phyloP scores from a whole-genome alignment of 1,284 basidiomycete genomes.

The Heimioporus retisporus region DNA sequence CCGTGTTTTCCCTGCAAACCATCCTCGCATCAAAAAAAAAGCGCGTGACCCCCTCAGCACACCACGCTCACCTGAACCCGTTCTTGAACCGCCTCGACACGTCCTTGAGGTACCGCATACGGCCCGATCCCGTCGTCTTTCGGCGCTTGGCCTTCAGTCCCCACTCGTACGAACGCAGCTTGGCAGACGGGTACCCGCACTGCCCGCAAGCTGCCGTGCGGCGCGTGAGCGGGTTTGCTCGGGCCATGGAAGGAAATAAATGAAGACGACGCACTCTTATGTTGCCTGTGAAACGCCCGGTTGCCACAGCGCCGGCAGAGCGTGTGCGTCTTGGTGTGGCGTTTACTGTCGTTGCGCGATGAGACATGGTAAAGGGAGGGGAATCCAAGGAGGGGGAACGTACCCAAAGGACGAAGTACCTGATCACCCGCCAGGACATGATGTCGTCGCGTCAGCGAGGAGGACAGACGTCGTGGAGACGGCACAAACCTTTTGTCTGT shows the following conservation, averaged over 20 bases:
- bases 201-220: constrained; percentile 82
- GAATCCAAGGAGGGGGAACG: constrained; percentile 34
- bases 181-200: constrained; percentile 97
- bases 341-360: constrained; percentile 72
- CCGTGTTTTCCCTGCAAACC: constrained; percentile 79
- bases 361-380: too few species aligned
- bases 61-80: constrained; percentile 81
- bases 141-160: constrained; percentile 99
- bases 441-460: constrained; percentile 16
- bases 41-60: not conserved
- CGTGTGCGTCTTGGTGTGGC: constrained; percentile 99
- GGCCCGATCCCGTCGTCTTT: constrained; percentile 98
- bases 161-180: constrained; percentile 98
- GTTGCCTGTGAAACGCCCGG: constrained; percentile 96
- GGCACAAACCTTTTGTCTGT: constrained; percentile 81
- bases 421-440: constrained; percentile 43
- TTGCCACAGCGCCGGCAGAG: constrained; percentile 96
- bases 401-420: constrained; percentile 94
- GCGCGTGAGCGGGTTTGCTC: too few species aligned
- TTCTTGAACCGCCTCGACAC: constrained; percentile 98
- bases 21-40: not conserved
- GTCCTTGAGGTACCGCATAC: constrained; percentile 95
- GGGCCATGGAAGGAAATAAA: too few species aligned
- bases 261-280: constrained; percentile 82
- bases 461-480: constrained; percentile 3